Evolutionary conservation across 805 yeast species (phyloP).

Genomic region (Kazachstania martiniae): DNA sequence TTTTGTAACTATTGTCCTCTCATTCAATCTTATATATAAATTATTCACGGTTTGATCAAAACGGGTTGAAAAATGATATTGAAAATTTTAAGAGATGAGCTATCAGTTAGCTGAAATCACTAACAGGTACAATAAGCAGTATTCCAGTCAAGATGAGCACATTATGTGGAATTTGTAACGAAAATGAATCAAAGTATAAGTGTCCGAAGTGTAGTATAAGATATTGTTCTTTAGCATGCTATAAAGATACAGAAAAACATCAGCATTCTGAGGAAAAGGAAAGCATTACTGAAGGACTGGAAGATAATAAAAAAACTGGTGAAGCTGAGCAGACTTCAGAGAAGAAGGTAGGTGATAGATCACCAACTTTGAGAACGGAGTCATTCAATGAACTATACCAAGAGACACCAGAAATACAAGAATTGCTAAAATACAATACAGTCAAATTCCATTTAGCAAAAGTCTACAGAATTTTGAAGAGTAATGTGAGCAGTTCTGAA

Average conservation of each 20-base stretch:
- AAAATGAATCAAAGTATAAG: constrained; percentile 31
- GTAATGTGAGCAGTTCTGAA: constrained; percentile 9
- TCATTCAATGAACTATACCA: constrained; percentile 27
- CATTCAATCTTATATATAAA: no score
- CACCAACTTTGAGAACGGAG: constrained; percentile 4
- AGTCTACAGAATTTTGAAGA: constrained; percentile 35
- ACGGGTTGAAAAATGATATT: no score
- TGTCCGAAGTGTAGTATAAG: constrained; percentile 38
- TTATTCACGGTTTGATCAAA: no score
- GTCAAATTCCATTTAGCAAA: constrained; percentile 47
- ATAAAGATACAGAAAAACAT: constrained; percentile 30
- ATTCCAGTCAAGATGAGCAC: no score
- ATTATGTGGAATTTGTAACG: constrained; percentile 29
- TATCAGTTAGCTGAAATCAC: no score
- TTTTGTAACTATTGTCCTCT: no score
- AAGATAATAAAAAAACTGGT: constrained; percentile 1
- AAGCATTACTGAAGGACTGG: constrained; percentile 12
- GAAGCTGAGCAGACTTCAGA: neutral
- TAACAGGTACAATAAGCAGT: no score
- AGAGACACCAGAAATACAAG: constrained; percentile 32
- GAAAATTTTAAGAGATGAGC: no score
- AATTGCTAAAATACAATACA: constrained; percentile 34
- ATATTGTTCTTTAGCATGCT: constrained; percentile 53
- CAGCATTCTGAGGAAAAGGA: constrained; percentile 24
- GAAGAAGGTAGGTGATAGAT: no score